These are phyloP conservation scores for Leccinum boreale DNA, from an alignment of 768 basidiomycete genomes.

Conservation along the genomic window DNA sequence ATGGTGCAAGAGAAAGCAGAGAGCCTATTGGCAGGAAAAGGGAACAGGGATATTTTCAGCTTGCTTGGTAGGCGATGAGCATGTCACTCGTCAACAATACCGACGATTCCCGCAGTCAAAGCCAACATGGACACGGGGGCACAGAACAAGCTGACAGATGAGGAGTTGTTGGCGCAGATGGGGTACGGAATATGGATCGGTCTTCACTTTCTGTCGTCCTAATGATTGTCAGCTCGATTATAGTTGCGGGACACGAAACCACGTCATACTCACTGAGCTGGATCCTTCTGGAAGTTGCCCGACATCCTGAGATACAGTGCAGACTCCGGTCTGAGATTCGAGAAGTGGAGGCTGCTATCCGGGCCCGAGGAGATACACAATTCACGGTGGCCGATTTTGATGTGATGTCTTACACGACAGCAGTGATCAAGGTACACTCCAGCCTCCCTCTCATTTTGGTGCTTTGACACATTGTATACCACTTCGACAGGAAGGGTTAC, in stretches of 20 bases:
- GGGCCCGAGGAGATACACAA: conserved; percentile 9
- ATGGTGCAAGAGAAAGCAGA: conserved; percentile 18
- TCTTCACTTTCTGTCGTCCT: background rate
- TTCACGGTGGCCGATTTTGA: conserved; percentile 43
- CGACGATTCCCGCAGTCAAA: conserved; percentile 15
- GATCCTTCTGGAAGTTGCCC: conserved; percentile 61
- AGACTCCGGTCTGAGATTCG: conserved; percentile 45
- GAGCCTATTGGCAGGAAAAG: conserved; percentile 12
- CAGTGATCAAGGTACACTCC: conserved; percentile 31
- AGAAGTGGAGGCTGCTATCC: conserved; percentile 4
- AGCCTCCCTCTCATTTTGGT: conserved; percentile 3
- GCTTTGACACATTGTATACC: conserved; percentile 16
- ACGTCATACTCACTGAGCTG: conserved; percentile 57
- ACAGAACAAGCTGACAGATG: conserved; percentile 22
- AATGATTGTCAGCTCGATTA: conserved; percentile 36
- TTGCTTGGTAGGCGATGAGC: conserved; percentile 36
- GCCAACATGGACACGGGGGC: conserved; percentile 27
- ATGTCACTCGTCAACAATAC: background rate
- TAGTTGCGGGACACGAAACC: conserved; percentile 58
- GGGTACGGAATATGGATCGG: conserved; percentile 8
- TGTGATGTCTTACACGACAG: conserved; percentile 44
- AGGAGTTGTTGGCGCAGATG: conserved; percentile 17
- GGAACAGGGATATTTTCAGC: conserved; percentile 21
- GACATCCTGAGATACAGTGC: conserved; percentile 53
- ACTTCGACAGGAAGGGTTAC: conserved; percentile 40